A percentile compares a stretch with the other conserved stretches of the same genome.
phyloP scores from a whole-genome alignment of 306 rosid species.

The Castanospermum australe region DNA sequence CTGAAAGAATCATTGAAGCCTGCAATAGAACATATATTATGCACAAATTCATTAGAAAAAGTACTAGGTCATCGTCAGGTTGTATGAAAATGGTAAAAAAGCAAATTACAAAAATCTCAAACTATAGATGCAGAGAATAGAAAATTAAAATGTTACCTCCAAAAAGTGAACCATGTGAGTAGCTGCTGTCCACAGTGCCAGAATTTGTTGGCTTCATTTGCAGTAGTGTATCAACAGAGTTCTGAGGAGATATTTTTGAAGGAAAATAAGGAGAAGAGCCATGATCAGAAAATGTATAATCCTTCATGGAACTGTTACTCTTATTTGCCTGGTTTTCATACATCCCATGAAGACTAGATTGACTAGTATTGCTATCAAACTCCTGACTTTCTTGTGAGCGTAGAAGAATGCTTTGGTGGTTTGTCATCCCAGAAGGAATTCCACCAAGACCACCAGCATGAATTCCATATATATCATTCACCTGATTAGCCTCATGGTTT shows the following conservation, averaged over 20 bases:
- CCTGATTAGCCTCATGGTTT: slow-evolving; percentile 34
- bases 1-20: slow-evolving; percentile 41
- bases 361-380: slow-evolving; percentile 41
- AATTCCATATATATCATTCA: slow-evolving; percentile 34
- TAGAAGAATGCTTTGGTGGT: slow-evolving; percentile 37
- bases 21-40: slow-evolving; percentile 27
- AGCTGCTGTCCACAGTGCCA: slow-evolving; percentile 34
- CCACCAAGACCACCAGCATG: slow-evolving; percentile 34
- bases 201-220: slow-evolving; percentile 50
- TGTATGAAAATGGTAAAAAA: slow-evolving; percentile 18
- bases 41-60: slow-evolving; percentile 42
- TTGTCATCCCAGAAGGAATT: slow-evolving; percentile 38
- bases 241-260: slow-evolving; percentile 51
- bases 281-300: slow-evolving; percentile 39
- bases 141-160: slow-evolving; percentile 51
- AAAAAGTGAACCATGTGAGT: slow-evolving; percentile 38
- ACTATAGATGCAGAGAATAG: background rate
- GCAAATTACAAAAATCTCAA: slow-evolving; percentile 7
- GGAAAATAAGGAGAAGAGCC: slow-evolving; percentile 43
- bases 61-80: slow-evolving; percentile 17
- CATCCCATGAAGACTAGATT: slow-evolving; percentile 40
- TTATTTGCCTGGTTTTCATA: slow-evolving; percentile 47
- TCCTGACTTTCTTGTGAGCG: slow-evolving; percentile 45
- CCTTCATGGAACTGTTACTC: slow-evolving; percentile 42
- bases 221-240: slow-evolving; percentile 38